These are phyloP conservation scores for Byssothecium circinans DNA, from an alignment of 2,329 filamentous ascomycete species.

Conservation along the genomic window DNA sequence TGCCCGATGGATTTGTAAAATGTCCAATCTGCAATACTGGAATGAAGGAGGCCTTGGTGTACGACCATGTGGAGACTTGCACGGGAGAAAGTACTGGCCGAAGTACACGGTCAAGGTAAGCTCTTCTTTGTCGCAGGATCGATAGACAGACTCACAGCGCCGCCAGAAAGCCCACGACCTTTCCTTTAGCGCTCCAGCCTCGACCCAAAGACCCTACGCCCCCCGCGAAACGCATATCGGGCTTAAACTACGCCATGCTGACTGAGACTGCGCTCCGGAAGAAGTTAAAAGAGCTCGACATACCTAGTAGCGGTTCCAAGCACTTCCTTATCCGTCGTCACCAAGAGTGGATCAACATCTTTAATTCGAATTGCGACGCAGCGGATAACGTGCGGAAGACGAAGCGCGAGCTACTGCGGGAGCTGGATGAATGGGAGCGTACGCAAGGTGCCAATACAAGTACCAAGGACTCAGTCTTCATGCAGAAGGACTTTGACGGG, in stretches of 20 bases:
- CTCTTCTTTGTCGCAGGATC: neutral
- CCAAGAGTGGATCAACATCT: conserved; percentile 90
- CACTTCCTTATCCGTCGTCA: conserved; percentile 76
- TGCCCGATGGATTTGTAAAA: conserved; percentile 69
- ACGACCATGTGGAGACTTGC: conserved; percentile 76
- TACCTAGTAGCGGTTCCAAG: conserved; percentile 70
- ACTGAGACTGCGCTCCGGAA: conserved; percentile 77
- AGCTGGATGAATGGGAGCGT: conserved; percentile 84
- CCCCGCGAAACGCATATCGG: conserved; percentile 57
- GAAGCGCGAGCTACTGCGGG: conserved; percentile 71
- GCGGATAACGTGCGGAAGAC: conserved; percentile 62
- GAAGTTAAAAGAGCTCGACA: conserved; percentile 78
- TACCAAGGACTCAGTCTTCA: conserved; percentile 55
- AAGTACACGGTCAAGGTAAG: conserved; percentile 36
- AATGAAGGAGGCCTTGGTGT: conserved; percentile 80
- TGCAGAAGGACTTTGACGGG: conserved; percentile 86
- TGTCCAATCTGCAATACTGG: conserved; percentile 80
- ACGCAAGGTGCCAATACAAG: conserved; percentile 67
- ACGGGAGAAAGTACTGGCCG: conserved; percentile 44
- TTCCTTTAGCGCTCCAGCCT: conserved; percentile 24
- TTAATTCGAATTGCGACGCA: conserved; percentile 96
- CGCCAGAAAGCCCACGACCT: conserved; percentile 23
- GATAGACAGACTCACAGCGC: neutral
- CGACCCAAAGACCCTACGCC: conserved; percentile 46
- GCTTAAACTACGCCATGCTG: conserved; percentile 84